Conservation (phyloP, 2,329 filamentous ascomycete species). For the Nigrospora osmanthi region DNA sequence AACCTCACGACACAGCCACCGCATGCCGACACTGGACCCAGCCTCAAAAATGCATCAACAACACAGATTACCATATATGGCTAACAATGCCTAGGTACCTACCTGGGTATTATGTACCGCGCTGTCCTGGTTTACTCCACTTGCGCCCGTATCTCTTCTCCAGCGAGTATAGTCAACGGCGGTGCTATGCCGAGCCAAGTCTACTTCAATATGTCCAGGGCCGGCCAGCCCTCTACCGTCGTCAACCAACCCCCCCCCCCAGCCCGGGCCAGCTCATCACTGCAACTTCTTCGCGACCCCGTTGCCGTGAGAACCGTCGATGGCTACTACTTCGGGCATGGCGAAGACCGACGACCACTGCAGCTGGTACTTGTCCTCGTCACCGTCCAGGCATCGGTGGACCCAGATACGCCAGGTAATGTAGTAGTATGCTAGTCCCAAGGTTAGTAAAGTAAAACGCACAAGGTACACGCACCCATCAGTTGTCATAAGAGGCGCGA, state of each 20-base stretch:
- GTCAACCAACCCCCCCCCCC: too few relatives aligned
- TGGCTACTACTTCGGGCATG: constrained; percentile 37
- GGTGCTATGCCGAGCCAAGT: too few relatives aligned
- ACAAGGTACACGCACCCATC: neutral
- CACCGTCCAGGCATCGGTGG: constrained; percentile 65
- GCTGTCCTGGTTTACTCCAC: too few relatives aligned
- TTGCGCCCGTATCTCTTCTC: too few relatives aligned
- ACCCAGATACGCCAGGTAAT: constrained; percentile 81
- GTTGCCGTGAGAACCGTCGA: constrained; percentile 8
- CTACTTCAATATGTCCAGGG: too few relatives aligned
- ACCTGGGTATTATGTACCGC: too few relatives aligned
- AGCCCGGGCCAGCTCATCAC: constrained; percentile 3
- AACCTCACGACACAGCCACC: too few relatives aligned
- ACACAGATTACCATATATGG: too few relatives aligned
- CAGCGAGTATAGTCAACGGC: too few relatives aligned
- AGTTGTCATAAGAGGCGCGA: constrained; percentile 6
- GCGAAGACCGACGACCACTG: constrained; percentile 58
- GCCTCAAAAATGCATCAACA: too few relatives aligned
- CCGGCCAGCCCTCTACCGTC: neutral
- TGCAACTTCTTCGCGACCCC: constrained; percentile 16
- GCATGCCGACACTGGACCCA: too few relatives aligned
- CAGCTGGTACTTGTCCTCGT: constrained; percentile 63
- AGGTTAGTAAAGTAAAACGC: neutral
- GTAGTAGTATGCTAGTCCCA: constrained; percentile 62
- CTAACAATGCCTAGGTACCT: too few relatives aligned